Evolutionary conservation across 441 rosid species (phyloP), one percentile per base, ranked within the genome.

Genomic region (Mallotus repandus): DNA sequence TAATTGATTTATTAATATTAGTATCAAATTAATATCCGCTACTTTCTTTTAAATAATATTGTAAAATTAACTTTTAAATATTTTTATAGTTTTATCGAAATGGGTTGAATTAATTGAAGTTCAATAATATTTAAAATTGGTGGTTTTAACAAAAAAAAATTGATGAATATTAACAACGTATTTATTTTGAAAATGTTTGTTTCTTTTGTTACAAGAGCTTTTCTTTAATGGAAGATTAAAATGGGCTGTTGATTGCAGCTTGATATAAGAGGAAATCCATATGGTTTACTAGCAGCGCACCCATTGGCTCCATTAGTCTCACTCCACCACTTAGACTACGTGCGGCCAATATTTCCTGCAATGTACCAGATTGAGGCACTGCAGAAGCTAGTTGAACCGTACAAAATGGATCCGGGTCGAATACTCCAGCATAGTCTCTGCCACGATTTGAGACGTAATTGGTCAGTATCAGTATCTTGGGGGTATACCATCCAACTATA

Each of bases 381-480:
- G 69, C 69, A 81, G 67, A 82, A 80, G 74, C 85, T 94, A 63
- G 72, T 76, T 3, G 65, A 68, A 8, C 77, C 94, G 0, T 87
- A 87, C 22, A 71, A 77, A 69, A 63, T 66, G 58, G 98, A 94
- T 77, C 93, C 94, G 46, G 76, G 82, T 70, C 89, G 96, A 75
- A 75, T 70, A 22, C 77, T 94, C 48, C 98, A 94, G 62, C 97
- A 89, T 13, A 88, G 86, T 74, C 82, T 91, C 75, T 92, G 98
- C 71, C 82, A 90, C 66, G 94, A 91, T 80, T 53, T 56, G 12
- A 81, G 32, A 15, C 85, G 88, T 1, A 87, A 83, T n/a, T 88
- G 97, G 94, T 85, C 93, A 3, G 52, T 91, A 56, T 89, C 98
- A 2, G 81, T 89, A 12, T 89, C 97, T 0, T 94, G 98, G 98